phyloP scores from a whole-genome alignment of 2,329 filamentous ascomycete genomes.

The Colletotrichum falcatum region DNA sequence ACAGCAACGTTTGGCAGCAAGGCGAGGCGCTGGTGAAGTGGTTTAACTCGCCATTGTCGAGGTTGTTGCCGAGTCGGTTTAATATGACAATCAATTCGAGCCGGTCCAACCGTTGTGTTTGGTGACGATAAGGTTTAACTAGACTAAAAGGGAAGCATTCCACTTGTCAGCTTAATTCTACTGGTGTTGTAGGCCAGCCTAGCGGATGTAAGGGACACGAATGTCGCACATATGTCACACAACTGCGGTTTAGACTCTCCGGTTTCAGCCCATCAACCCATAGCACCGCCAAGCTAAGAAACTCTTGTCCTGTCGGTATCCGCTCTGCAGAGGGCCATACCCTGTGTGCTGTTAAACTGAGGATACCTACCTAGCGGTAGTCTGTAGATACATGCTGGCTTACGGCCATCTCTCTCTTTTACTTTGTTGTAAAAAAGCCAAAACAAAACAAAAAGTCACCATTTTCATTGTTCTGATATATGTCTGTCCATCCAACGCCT shows the following conservation, averaged over 20 bases:
- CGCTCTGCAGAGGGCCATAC: neutral
- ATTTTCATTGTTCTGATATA: neutral
- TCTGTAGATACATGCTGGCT: neutral
- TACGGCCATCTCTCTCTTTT: neutral
- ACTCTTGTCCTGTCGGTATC: neutral
- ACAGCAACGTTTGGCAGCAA: neutral
- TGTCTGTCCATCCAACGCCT: neutral
- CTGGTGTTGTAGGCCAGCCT: too few relatives aligned
- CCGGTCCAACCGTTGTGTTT: too few relatives aligned
- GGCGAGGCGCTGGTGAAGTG: neutral
- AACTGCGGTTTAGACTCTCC: neutral
- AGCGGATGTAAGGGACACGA: neutral
- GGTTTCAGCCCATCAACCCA: neutral
- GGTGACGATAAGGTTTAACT: neutral
- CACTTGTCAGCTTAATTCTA: neutral
- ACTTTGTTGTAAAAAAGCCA: too few relatives aligned
- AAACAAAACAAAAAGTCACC: neutral
- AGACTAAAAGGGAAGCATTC: too few relatives aligned
- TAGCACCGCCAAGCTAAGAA: neutral
- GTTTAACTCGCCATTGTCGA: neutral
- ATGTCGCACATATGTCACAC: neutral
- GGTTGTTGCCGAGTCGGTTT: neutral
- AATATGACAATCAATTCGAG: neutral
- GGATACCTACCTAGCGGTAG: too few relatives aligned
- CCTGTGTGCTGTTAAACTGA: too few relatives aligned